A percentile compares a stretch with the other conserved stretches of the same genome.
phyloP scores from a whole-genome alignment of 352 stramenopile species.

The Aphanomyces invadans region DNA sequence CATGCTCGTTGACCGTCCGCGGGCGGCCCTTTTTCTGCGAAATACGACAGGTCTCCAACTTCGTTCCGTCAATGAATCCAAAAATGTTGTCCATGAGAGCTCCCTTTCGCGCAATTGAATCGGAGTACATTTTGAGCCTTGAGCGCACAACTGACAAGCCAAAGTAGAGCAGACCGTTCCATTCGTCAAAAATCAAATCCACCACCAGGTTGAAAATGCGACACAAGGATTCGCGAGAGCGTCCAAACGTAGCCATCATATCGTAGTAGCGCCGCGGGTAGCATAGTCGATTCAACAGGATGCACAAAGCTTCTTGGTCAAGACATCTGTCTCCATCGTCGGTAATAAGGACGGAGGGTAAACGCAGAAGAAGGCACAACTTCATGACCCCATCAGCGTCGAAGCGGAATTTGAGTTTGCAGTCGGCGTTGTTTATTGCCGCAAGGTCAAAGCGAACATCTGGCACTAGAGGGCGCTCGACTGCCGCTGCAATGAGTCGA shows the following conservation, averaged over 20 bases:
- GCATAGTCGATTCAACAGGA: neutral
- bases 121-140: neutral
- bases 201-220: neutral
- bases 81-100: neutral
- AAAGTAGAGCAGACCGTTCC: neutral
- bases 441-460: too few species aligned
- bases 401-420: neutral
- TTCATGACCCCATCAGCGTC: neutral
- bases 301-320: neutral
- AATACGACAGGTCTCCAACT: slow-evolving; percentile 1
- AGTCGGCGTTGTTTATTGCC: too few species aligned
- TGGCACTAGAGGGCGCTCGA: neutral
- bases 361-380: neutral
- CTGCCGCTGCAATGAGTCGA: neutral
- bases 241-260: slow-evolving; percentile 1
- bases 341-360: neutral
- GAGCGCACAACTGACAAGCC: neutral
- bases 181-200: slow-evolving; percentile 2
- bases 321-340: neutral
- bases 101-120: neutral
- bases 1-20: too few species aligned
- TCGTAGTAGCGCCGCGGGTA: neutral
- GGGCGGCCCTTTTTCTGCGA: neutral
- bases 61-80: neutral
- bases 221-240: neutral